Evolutionary conservation across 2,329 filamentous ascomycete genomes (phyloP), one percentile per base, ranked within the genome.

Genomic region (Alternaria brassicicola): DNA sequence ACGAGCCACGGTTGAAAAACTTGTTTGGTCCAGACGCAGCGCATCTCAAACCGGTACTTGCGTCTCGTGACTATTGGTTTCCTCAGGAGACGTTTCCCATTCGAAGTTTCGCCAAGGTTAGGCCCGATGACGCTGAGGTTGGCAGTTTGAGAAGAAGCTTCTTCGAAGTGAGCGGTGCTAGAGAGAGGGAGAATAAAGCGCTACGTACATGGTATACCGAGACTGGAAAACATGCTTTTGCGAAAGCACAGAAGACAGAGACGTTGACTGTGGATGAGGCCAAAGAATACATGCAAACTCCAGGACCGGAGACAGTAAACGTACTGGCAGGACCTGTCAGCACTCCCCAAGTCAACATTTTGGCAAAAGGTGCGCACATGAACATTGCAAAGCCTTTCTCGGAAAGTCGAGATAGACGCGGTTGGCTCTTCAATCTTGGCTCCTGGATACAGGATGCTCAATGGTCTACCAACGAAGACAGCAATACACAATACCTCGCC

Each of bases 401-500:
- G 15, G 54, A 68, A 9, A 64, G 63, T 30, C 66, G 63, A 35
- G 74, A 63, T 33, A 72, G 77, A 55, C 67, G 67, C 36, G 81
- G 80, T 3, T 89, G 85, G 83, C 68, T 88, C 2, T 65, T 88
- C 43, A 86, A 87, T 66, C 57, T 87, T 19, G 86, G 85, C 4
- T 78, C 78, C 1, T 83, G 80, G 48, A 72, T 87, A 8, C 81
- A 85, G 61, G 83, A 82, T 31, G 64, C 80, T 5, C 79, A 81
- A 36, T 83, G 81, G 81, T 75, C 69, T 5, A 73, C 77, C 6
- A 78, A 78, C 31, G 76, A 79, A 46, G 56, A 76, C 19, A 79
- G 78, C 2, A 63, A 69, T n/a, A 78, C 75, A 19, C 86, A 89
- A 63, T 88, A 86, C 72, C 78, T 89, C 6, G 84, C 85, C 17